Percentiles rank a stretch among this genome's conserved stretches.
Conservation (phyloP, 495 filamentous ascomycete genomes). For the Penicillium angulare region DNA sequence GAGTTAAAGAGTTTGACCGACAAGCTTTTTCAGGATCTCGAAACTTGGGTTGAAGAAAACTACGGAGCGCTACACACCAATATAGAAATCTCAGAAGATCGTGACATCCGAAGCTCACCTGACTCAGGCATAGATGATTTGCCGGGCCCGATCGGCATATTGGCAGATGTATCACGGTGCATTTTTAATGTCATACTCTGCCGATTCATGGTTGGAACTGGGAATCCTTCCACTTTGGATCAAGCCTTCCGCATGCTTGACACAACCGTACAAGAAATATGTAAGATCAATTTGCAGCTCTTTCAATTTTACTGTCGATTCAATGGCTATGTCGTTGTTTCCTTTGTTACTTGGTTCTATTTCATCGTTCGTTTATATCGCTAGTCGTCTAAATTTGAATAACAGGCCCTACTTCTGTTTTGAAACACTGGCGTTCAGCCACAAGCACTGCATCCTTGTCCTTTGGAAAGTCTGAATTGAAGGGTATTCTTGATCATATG, state of each 20-base stretch:
- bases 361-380: too few species aligned
- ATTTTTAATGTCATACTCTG: not conserved
- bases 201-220: not conserved
- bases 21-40: not conserved
- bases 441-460: constrained; percentile 6
- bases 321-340: too few species aligned
- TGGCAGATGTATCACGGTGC: not conserved
- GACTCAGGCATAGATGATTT: not conserved
- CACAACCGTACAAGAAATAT: not conserved
- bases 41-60: not conserved
- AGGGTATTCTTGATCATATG: not conserved
- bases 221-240: not conserved
- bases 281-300: not conserved
- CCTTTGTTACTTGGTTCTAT: too few species aligned
- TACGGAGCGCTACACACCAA: not conserved
- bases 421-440: constrained; percentile 14
- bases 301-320: too few species aligned
- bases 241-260: not conserved
- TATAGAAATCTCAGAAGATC: not conserved
- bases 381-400: too few species aligned
- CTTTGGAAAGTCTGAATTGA: not conserved
- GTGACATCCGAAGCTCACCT: not conserved
- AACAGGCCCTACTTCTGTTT: constrained; percentile 5
- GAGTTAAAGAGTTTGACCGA: not conserved
- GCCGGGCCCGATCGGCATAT: not conserved